Base-by-base conservation (phyloP, 1,139 yeast genomes). In the Hyphopichia khmerensis region DNA sequence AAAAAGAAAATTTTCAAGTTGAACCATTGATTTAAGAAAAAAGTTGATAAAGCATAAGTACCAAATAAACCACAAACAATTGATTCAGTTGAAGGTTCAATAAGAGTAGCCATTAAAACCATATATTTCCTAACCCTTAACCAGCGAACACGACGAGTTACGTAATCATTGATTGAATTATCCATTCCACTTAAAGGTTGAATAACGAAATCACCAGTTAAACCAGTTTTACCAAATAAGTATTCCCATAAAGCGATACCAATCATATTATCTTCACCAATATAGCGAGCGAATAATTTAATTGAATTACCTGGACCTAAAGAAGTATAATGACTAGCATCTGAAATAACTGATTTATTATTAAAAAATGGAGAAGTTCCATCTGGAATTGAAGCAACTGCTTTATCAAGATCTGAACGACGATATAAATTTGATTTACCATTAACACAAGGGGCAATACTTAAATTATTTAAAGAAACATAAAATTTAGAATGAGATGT, bases 261-360 rank as follows among this genome's bases (percentile, higher is more conserved):
- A 50, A 89, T 88, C 95, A 89, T 87, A 60, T 89, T 89, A 62
- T 89, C 97, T 57, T 89, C 97, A 3, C 96, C 96, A 56, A 90
- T 89, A 60, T 84, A 90, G 46, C 82, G 71, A 8, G 96, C 82
- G 62, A 90, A 89, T 48, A 82, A 79, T 44, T 81, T 75, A 41
- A 90, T 71, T 5, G 71, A 58, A 42, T 71, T 67, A 0, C 96
- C 95, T 0, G 67, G 60, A 2, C 77, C 76, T 36, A 60, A 43
- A 2, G 55, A 46, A 1, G 67, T 49, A 39, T 59, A 58, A 17
- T 53, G 41, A 32, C 49, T 49, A 2, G 78, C 77, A 41, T 65
- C 71, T 27, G 51, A 47, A 35, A 61, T 57, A 13, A 71, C 71
- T 9, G 55, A 48, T 1, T 48, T 45, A 23, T 67, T 70, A 35